Evolutionary conservation across 495 filamentous ascomycete species (phyloP).

Genomic region (Pseudomonodictys pantanalensis): DNA sequence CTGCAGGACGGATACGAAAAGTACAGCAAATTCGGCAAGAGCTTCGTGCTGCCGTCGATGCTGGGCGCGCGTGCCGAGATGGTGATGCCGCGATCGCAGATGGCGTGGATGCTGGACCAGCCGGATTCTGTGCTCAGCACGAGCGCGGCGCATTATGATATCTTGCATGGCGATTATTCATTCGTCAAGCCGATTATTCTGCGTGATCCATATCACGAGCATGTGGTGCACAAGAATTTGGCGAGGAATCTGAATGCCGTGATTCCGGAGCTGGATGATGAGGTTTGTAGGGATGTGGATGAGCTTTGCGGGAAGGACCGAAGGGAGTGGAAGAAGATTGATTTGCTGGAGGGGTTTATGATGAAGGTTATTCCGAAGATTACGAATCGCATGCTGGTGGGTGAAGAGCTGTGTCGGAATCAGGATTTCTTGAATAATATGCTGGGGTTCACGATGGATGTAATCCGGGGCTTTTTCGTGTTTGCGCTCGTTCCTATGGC

Average conservation of each 20-base stretch:
- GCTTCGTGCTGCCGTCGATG: neutral
- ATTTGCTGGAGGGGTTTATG: slow-evolving; percentile 36
- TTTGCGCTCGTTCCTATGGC: neutral
- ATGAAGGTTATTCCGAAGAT: slow-evolving; percentile 39
- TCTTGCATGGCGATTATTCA: slow-evolving; percentile 33
- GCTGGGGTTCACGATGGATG: neutral
- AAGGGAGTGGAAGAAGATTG: slow-evolving; percentile 35
- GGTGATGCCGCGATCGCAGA: neutral
- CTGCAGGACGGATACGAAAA: neutral
- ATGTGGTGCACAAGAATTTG: slow-evolving; percentile 34
- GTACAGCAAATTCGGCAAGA: neutral
- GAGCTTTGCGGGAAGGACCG: slow-evolving; percentile 35
- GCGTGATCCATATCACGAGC: slow-evolving; percentile 32
- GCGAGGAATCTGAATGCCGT: slow-evolving; percentile 29
- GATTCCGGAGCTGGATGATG: slow-evolving; percentile 35
- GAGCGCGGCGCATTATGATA: slow-evolving; percentile 34
- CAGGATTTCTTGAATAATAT: neutral
- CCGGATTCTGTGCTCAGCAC: slow-evolving; percentile 35
- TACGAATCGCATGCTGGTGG: slow-evolving; percentile 44
- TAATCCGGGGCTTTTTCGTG: neutral
- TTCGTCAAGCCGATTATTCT: slow-evolving; percentile 35
- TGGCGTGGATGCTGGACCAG: slow-evolving; percentile 34
- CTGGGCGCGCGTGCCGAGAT: neutral
- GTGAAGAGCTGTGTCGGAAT: slow-evolving; percentile 40
- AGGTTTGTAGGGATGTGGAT: slow-evolving; percentile 35